A percentile compares a stretch with the other conserved stretches of the same genome.
Conservation (phyloP, 768 basidiomycete genomes). For the Tricholoma flavovirens region DNA sequence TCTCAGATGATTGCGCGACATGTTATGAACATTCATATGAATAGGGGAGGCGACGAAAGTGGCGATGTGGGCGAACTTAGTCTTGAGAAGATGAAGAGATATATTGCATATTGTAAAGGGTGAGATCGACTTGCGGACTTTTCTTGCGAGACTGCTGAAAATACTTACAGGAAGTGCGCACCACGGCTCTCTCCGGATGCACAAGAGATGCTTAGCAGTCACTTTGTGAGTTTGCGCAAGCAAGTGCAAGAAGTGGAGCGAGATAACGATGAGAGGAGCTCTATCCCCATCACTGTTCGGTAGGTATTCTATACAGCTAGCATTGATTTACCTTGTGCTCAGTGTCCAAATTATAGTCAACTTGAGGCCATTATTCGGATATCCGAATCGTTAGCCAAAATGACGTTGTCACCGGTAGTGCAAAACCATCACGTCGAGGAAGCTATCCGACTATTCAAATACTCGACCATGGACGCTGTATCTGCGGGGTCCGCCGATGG, state of each 20-base stretch:
- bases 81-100: conserved; percentile 97
- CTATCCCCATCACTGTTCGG: conserved; percentile 98
- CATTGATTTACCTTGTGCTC: not conserved
- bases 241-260: conserved; percentile 93
- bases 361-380: conserved; percentile 98
- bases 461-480: conserved; percentile 98
- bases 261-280: conserved; percentile 95
- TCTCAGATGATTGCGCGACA: conserved; percentile 88
- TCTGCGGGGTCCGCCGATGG: conserved; percentile 93
- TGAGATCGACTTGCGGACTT: conserved; percentile 24
- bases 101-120: conserved; percentile 95
- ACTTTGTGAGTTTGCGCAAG: conserved; percentile 89
- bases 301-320: conserved; percentile 29
- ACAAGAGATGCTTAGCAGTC: conserved; percentile 92
- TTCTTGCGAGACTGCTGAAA: not conserved
- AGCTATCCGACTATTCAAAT: conserved; percentile 96
- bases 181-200: conserved; percentile 91
- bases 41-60: conserved; percentile 71
- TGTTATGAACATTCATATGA: conserved; percentile 99
- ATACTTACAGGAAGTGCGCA: conserved; percentile 76
- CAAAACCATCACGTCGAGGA: conserved; percentile 95
- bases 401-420: conserved; percentile 83
- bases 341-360: conserved; percentile 45
- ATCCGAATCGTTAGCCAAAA: conserved; percentile 93
- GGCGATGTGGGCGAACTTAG: conserved; percentile 85